phyloP scores from a whole-genome alignment of 495 filamentous ascomycete species.

The Tuber indicum region DNA sequence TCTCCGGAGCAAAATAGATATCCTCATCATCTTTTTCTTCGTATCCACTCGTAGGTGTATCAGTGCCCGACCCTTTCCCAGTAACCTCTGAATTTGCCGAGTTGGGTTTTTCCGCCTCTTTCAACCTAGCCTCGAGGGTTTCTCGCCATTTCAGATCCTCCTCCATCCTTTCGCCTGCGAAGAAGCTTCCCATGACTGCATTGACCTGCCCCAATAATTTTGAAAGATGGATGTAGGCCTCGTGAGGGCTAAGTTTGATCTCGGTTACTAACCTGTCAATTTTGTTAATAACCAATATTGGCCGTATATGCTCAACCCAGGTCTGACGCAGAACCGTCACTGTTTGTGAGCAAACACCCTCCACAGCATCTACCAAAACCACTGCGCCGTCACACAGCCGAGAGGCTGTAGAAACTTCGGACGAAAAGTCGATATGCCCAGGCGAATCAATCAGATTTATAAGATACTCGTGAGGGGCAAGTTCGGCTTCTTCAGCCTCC shows the following conservation, averaged over 20 bases:
- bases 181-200: constrained; percentile 94
- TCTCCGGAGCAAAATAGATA: constrained; percentile 95
- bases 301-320: constrained; percentile 94
- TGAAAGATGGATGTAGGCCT: constrained; percentile 85
- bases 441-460: constrained; percentile 98
- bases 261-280: constrained; percentile 92
- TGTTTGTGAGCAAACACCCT: constrained; percentile 97
- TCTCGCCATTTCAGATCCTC: constrained; percentile 96
- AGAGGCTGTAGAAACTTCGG: constrained; percentile 93
- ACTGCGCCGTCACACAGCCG: constrained; percentile 91
- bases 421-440: constrained; percentile 97
- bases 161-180: constrained; percentile 97
- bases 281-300: constrained; percentile 94
- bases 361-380: constrained; percentile 94
- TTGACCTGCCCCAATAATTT: constrained; percentile 93
- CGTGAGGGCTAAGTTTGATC: constrained; percentile 79
- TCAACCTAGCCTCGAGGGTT: constrained; percentile 73
- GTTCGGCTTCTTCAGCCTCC: constrained; percentile 58
- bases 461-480: constrained; percentile 75
- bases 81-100: constrained; percentile 47
- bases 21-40: constrained; percentile 95
- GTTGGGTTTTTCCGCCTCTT: constrained; percentile 38
- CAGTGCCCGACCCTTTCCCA: constrained; percentile 42
- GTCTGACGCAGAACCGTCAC: constrained; percentile 92
- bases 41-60: constrained; percentile 55